These are phyloP conservation scores for Sphagnum tenellum DNA, from an alignment of 225 moss, liverwort and hornwort species.

Conservation along the genomic window DNA sequence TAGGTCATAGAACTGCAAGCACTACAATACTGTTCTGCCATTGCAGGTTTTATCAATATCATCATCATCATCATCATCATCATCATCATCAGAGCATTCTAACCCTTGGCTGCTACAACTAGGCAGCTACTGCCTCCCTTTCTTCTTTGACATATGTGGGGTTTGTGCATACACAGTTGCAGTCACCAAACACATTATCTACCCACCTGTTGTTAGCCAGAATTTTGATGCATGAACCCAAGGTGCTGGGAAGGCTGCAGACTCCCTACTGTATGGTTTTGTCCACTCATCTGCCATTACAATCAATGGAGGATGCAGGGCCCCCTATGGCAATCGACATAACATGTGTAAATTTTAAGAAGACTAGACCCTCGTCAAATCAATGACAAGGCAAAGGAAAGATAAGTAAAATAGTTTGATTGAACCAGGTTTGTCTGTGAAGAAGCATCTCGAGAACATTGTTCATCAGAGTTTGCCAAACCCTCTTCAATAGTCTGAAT, in stretches of 20 bases:
- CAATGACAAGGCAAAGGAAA: no score
- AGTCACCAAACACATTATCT: constrained; percentile 93
- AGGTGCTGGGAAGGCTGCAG: constrained; percentile 86
- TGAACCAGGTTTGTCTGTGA: no score
- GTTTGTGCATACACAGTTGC: constrained; percentile 79
- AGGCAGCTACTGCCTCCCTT: constrained; percentile 57
- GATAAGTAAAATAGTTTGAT: no score
- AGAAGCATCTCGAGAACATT: constrained; percentile 69
- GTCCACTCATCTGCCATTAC: constrained; percentile 73
- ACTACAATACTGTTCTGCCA: no score
- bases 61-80: no score
- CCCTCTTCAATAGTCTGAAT: constrained; percentile 76
- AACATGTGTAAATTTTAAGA: constrained; percentile 1
- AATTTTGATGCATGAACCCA: constrained; percentile 95
- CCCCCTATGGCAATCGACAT: constrained; percentile 31
- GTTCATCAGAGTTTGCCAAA: constrained; percentile 29
- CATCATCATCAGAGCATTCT: no score
- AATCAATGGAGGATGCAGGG: constrained; percentile 79
- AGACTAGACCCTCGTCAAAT: no score
- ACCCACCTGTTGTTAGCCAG: constrained; percentile 98
- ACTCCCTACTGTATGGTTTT: constrained; percentile 83
- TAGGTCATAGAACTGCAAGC: no score
- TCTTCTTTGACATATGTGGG: constrained; percentile 69
- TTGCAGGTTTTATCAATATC: no score
- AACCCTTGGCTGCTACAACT: background rate